Conservation (phyloP, 495 filamentous ascomycete genomes). For the Penicillium goetzii region DNA sequence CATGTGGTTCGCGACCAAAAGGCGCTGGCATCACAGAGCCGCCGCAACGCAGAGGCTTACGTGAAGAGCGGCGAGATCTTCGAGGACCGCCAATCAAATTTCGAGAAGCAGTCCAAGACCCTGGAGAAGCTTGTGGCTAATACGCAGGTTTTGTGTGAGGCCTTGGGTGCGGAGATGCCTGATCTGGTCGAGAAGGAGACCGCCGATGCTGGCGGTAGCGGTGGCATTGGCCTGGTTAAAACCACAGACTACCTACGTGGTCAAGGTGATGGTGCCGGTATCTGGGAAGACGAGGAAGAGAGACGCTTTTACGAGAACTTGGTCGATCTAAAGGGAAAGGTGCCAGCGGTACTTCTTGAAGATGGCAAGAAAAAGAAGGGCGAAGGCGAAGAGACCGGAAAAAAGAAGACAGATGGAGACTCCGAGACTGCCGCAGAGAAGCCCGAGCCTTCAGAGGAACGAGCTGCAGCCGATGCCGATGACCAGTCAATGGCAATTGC, state of each 20-base stretch:
- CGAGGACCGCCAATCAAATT: conserved; percentile 94
- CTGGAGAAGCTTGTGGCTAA: conserved; percentile 90
- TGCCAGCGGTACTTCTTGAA: conserved; percentile 89
- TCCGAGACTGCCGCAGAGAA: conserved; percentile 38
- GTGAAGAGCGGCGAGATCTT: conserved; percentile 99
- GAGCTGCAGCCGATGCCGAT: conserved; percentile 62
- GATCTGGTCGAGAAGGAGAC: conserved; percentile 83
- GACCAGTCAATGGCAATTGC: conserved; percentile 92
- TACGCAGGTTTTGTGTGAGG: conserved; percentile 88
- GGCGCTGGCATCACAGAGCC: conserved; percentile 76
- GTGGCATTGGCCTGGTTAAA: conserved; percentile 90
- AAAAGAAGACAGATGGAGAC: conserved; percentile 51
- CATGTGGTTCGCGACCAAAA: conserved; percentile 92
- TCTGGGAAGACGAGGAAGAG: conserved; percentile 99
- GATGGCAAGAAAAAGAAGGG: conserved; percentile 93
- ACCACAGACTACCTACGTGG: conserved; percentile 90
- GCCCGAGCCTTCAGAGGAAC: conserved; percentile 49
- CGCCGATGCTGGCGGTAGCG: conserved; percentile 61
- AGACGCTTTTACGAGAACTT: conserved; percentile 97
- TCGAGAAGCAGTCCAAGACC: conserved; percentile 87
- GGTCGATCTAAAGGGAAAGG: conserved; percentile 92
- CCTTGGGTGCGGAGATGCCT: conserved; percentile 91
- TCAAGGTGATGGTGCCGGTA: conserved; percentile 89
- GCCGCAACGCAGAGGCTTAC: conserved; percentile 96
- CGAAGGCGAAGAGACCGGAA: conserved; percentile 70